These are phyloP conservation scores for Helichrysum umbraculigerum DNA, from an alignment of 129 eudicot species.

Conservation along the genomic window DNA sequence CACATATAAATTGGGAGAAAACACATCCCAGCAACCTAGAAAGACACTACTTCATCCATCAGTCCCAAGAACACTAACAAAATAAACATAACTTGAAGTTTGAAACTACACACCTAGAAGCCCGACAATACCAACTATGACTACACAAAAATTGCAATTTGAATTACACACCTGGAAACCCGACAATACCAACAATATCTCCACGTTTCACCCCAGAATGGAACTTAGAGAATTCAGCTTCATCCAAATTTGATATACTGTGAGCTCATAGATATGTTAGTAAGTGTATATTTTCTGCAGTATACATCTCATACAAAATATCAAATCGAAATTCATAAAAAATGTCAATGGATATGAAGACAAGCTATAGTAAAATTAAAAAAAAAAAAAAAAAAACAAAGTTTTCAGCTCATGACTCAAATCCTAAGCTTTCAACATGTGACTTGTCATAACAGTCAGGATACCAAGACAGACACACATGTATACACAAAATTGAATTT, in stretches of 20 bases:
- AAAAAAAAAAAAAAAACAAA: no score
- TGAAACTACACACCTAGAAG: no score
- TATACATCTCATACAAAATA: slow-evolving; percentile 14
- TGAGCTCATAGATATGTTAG: slow-evolving; percentile 8
- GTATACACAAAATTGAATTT: neutral
- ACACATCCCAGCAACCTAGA: neutral
- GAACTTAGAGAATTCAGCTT: slow-evolving; percentile 69
- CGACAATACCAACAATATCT: slow-evolving; percentile 81
- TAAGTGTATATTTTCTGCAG: slow-evolving; percentile 9
- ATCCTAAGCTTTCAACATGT: neutral
- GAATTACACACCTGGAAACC: slow-evolving; percentile 75
- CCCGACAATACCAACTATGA: neutral
- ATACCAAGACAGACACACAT: neutral
- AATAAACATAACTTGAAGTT: neutral
- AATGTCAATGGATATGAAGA: neutral
- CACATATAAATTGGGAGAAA: neutral
- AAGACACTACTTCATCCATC: neutral
- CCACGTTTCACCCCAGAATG: slow-evolving; percentile 91
- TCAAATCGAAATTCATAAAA: neutral
- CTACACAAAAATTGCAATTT: neutral
- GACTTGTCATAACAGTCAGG: neutral
- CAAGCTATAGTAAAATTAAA: neutral
- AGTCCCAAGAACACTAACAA: neutral
- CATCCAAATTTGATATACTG: slow-evolving; percentile 74
- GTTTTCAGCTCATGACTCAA: neutral